A percentile compares a stretch with the other conserved stretches of the same genome.
Evolutionary conservation across 2,329 filamentous ascomycete genomes (phyloP).

Genomic region (Metarhizium rileyi): DNA sequence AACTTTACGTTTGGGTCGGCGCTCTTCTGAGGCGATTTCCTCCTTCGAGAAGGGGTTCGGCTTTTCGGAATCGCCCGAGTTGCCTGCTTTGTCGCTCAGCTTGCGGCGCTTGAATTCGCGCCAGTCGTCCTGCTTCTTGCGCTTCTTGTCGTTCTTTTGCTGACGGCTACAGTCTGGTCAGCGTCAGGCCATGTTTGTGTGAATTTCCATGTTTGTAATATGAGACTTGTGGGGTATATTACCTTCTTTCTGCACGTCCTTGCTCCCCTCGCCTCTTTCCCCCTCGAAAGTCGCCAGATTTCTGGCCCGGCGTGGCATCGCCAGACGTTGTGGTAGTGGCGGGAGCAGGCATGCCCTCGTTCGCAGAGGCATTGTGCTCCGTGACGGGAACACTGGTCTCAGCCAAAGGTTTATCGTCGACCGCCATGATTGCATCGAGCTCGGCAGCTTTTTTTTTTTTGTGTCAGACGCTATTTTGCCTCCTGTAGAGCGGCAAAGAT

Average conservation of each 20-base stretch:
- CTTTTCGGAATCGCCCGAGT: constrained; percentile 19
- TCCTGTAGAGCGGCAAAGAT: constrained; percentile 2
- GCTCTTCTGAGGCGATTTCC: constrained; percentile 79
- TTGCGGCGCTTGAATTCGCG: constrained; percentile 33
- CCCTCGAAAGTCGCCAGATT: constrained; percentile 7
- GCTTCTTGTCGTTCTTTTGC: constrained; percentile 25
- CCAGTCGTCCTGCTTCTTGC: constrained; percentile 29
- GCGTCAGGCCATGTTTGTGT: constrained; percentile 11
- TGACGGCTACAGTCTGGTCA: constrained; percentile 27
- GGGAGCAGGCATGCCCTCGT: not conserved
- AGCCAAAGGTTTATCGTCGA: constrained; percentile 20
- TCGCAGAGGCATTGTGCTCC: constrained; percentile 9
- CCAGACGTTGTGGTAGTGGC: not conserved
- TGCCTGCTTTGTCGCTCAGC: constrained; percentile 24
- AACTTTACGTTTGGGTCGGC: constrained; percentile 90
- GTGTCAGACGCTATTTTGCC: not conserved
- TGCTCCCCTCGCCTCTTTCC: constrained; percentile 15
- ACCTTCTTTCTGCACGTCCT: constrained; percentile 17
- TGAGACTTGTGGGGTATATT: not conserved
- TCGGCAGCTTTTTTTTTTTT: constrained; percentile 1
- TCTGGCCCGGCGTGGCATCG: not conserved
- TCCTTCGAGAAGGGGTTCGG: constrained; percentile 53
- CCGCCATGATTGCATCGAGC: constrained; percentile 24
- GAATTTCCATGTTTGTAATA: constrained; percentile 11
- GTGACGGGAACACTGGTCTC: constrained; percentile 12